Evolutionary conservation across 2,329 filamentous ascomycete genomes (phyloP).

Genomic region (Zymoseptoria crescenta): DNA sequence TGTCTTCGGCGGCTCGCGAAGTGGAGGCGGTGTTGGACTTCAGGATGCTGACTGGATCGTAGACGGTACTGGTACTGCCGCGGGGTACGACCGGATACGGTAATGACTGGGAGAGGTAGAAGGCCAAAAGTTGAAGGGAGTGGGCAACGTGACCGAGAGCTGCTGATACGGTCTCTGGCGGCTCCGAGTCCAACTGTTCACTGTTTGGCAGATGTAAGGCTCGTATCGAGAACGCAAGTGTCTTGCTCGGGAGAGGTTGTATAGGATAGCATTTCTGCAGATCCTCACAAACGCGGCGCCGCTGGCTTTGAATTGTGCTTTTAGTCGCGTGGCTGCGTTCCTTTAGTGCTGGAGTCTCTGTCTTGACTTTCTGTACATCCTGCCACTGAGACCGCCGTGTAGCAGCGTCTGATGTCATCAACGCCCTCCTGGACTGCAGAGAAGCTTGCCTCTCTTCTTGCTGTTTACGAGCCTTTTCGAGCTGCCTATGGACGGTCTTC

Average conservation of each 20-base stretch:
- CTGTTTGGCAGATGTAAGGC: slow-evolving; percentile 73
- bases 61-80: slow-evolving; percentile 66
- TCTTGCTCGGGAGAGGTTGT: slow-evolving; percentile 53
- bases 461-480: slow-evolving; percentile 54
- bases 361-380: slow-evolving; percentile 50
- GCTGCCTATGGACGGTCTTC: slow-evolving; percentile 55
- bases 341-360: slow-evolving; percentile 38
- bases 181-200: slow-evolving; percentile 56
- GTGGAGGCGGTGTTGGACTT: slow-evolving; percentile 19
- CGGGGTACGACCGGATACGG: slow-evolving; percentile 70
- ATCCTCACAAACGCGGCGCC: slow-evolving; percentile 80
- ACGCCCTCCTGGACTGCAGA: slow-evolving; percentile 55
- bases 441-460: slow-evolving; percentile 62
- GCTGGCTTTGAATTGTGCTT: slow-evolving; percentile 71
- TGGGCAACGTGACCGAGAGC: slow-evolving; percentile 75
- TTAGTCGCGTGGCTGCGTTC: slow-evolving; percentile 39
- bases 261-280: slow-evolving; percentile 74
- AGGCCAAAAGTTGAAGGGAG: slow-evolving; percentile 66
- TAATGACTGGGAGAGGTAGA: slow-evolving; percentile 69
- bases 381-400: slow-evolving; percentile 20
- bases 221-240: slow-evolving; percentile 78
- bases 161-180: slow-evolving; percentile 68
- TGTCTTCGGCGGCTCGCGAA: slow-evolving; percentile 16
- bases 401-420: slow-evolving; percentile 49
- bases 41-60: slow-evolving; percentile 57